Conservation (phyloP, 2,329 filamentous ascomycete genomes). For the Ploettnerulaceae sp. region DNA sequence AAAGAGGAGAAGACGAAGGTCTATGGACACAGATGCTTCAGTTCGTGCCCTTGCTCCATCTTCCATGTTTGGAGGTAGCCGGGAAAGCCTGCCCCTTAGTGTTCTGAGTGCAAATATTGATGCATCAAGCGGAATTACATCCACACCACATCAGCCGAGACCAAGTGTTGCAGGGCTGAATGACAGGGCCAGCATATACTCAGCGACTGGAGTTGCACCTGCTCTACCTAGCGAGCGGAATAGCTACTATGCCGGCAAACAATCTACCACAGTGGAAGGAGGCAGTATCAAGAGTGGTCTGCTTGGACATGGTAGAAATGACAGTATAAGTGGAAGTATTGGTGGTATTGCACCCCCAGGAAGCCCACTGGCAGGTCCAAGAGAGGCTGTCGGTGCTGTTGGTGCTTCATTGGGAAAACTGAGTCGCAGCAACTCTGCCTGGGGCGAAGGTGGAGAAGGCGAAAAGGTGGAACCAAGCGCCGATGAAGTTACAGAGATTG, state of each 20-base stretch:
- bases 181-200: slow-evolving; percentile 79
- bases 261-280: slow-evolving; percentile 54
- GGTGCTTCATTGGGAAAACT: slow-evolving; percentile 21
- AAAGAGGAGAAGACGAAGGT: slow-evolving; percentile 70
- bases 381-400: slow-evolving; percentile 39
- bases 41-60: slow-evolving; percentile 80
- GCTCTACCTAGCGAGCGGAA: slow-evolving; percentile 70
- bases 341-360: slow-evolving; percentile 46
- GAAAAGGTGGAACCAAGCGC: slow-evolving; percentile 22
- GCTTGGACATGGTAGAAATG: slow-evolving; percentile 70
- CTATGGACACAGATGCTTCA: slow-evolving; percentile 80
- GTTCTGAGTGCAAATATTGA: slow-evolving; percentile 70
- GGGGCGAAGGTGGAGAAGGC: slow-evolving; percentile 22
- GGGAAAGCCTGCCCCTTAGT: slow-evolving; percentile 73
- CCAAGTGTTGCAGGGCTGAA: slow-evolving; percentile 38
- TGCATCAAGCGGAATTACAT: slow-evolving; percentile 38
- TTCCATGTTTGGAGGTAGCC: slow-evolving; percentile 75
- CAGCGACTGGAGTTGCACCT: slow-evolving; percentile 62
- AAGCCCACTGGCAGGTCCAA: slow-evolving; percentile 58
- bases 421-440: slow-evolving; percentile 32
- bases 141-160: slow-evolving; percentile 51
- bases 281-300: slow-evolving; percentile 75
- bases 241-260: slow-evolving; percentile 66
- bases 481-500: slow-evolving; percentile 13
- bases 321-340: slow-evolving; percentile 77